These are phyloP conservation scores for Thielaviopsis populi DNA, from an alignment of 2,329 filamentous ascomycete genomes.

Conservation along the genomic window DNA sequence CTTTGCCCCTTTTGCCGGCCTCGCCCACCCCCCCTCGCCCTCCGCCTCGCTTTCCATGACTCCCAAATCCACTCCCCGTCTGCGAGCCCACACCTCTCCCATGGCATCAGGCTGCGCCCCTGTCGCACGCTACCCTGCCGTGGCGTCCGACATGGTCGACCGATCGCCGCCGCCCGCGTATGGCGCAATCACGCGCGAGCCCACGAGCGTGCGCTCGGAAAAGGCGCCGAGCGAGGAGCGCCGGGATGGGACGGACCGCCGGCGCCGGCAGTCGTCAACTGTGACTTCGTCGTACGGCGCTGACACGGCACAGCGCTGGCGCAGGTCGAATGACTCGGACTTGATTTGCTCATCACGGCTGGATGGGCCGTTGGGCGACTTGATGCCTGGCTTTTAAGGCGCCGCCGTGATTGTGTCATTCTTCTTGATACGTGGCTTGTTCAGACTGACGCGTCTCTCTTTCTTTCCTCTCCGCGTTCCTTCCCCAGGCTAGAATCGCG, in stretches of 20 bases:
- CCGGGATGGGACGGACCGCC: background rate
- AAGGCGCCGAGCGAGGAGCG: background rate
- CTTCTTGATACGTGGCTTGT: too few relatives aligned
- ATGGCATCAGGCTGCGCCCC: background rate
- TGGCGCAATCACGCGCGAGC: slow-evolving; percentile 3
- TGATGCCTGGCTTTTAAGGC: slow-evolving; percentile 13
- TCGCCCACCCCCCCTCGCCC: background rate
- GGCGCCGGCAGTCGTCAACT: background rate
- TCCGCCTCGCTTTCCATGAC: background rate
- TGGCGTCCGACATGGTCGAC: slow-evolving; percentile 6
- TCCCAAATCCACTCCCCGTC: background rate
- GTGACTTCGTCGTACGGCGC: background rate
- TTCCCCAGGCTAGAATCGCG: too few relatives aligned
- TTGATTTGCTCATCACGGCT: slow-evolving; percentile 7
- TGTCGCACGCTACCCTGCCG: slow-evolving; percentile 2
- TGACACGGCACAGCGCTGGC: slow-evolving; percentile 1
- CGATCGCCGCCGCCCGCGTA: slow-evolving; percentile 6
- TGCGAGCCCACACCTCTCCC: slow-evolving; percentile 2
- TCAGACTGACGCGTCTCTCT: too few relatives aligned
- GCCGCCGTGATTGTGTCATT: background rate
- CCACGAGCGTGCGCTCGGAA: background rate
- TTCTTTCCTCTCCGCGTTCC: background rate
- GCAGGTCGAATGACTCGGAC: background rate
- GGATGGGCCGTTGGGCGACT: slow-evolving; percentile 13
- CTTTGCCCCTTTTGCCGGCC: background rate